Conservation (phyloP, 108 stramenopile species). For the Skeletonema tropicum region DNA sequence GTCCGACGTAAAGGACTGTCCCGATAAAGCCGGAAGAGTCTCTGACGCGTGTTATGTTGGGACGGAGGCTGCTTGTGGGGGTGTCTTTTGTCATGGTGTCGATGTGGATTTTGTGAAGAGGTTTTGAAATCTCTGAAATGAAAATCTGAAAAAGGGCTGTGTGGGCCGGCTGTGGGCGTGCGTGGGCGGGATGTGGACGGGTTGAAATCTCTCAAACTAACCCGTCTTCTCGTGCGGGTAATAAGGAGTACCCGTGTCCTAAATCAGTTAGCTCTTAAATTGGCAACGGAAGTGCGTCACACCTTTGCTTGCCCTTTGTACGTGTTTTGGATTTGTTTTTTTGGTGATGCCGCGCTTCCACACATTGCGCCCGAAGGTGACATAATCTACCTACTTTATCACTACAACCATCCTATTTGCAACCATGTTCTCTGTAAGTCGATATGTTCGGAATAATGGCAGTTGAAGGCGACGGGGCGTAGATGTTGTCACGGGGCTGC, state of each 20-base stretch:
- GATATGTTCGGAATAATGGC: not conserved
- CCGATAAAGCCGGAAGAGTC: slow-evolving; percentile 84
- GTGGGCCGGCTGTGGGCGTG: too few species aligned
- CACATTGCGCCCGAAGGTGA: not conserved
- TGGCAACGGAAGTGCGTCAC: too few species aligned
- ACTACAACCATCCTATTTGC: not conserved
- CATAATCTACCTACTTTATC: not conserved
- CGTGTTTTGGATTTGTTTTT: not conserved
- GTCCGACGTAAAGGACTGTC: slow-evolving; percentile 87
- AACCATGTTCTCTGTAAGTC: slow-evolving; percentile 36
- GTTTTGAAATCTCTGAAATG: not conserved
- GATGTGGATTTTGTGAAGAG: not conserved
- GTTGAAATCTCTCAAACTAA: too few species aligned
- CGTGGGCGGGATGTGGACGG: too few species aligned
- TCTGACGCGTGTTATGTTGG: slow-evolving; percentile 72
- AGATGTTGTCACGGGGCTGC: too few species aligned
- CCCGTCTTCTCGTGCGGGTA: too few species aligned
- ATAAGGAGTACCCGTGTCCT: not conserved
- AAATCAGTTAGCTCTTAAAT: not conserved
- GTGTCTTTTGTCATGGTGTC: slow-evolving; percentile 5
- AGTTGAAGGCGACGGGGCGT: too few species aligned
- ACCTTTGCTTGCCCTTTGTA: not conserved
- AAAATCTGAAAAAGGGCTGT: too few species aligned
- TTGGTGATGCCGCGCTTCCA: not conserved
- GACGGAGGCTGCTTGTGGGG: slow-evolving; percentile 18